Conservation (phyloP, 2,329 filamentous ascomycete genomes). For the Aspergillus sp. region DNA sequence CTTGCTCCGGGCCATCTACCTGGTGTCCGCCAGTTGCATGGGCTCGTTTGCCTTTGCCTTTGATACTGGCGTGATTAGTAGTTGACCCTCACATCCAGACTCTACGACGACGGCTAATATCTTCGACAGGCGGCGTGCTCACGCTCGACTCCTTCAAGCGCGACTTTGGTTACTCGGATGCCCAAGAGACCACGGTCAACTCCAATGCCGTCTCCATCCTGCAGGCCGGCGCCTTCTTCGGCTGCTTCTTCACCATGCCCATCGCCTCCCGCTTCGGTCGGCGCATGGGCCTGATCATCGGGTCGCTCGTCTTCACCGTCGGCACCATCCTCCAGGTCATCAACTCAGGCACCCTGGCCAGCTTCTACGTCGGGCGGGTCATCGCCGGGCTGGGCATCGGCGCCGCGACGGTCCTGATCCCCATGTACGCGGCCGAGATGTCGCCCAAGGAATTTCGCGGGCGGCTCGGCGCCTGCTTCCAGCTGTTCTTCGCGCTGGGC, state of each 20-base stretch:
- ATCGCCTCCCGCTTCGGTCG: conserved; percentile 46
- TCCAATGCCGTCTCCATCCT: conserved; percentile 50
- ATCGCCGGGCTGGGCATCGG: conserved; percentile 48
- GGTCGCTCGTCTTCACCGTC: conserved; percentile 38
- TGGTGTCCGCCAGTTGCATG: conserved; percentile 37
- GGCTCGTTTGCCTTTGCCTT: conserved; percentile 40
- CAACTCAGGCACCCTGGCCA: conserved; percentile 42
- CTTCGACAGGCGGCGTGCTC: conserved; percentile 41
- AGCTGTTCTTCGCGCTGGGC: conserved; percentile 38
- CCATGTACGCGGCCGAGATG: conserved; percentile 43
- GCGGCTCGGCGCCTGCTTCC: conserved; percentile 37
- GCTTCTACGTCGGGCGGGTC: conserved; percentile 47
- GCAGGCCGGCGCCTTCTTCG: conserved; percentile 52
- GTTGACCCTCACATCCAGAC: conserved; percentile 1
- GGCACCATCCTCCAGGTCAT: conserved; percentile 46
- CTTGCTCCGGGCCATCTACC: conserved; percentile 33
- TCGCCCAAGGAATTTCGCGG: conserved; percentile 42
- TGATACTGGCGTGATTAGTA: conserved; percentile 38
- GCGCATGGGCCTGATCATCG: conserved; percentile 42
- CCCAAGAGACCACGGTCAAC: conserved; percentile 41
- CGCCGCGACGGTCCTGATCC: conserved; percentile 40
- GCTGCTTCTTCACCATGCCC: conserved; percentile 48
- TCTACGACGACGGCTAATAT: neutral
- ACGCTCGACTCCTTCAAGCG: conserved; percentile 43
- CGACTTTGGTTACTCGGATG: conserved; percentile 37